Percentiles rank a stretch among this genome's conserved stretches.
Conservation (phyloP, 306 rosid genomes). For the Vachellia pachyceras region DNA sequence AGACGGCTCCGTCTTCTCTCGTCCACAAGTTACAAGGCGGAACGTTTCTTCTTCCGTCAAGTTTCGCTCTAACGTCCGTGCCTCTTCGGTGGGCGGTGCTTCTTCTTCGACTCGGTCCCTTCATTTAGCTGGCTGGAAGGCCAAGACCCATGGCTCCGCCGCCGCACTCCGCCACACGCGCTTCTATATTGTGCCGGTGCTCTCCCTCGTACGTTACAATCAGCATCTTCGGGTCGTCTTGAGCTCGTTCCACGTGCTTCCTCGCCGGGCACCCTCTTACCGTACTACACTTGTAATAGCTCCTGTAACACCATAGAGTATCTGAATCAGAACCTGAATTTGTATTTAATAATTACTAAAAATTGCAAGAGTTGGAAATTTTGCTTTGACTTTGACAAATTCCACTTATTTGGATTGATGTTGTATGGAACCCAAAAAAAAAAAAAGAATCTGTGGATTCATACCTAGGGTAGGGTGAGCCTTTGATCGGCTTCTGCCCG, state of each 20-base stretch:
- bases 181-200: slow-evolving; percentile 42
- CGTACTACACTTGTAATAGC: slow-evolving; percentile 80
- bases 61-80: neutral
- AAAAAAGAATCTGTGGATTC: no score
- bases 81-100: neutral
- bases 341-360: neutral
- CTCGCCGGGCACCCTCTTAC: slow-evolving; percentile 85
- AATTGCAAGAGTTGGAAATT: neutral
- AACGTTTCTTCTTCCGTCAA: slow-evolving; percentile 22
- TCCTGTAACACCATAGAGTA: slow-evolving; percentile 40
- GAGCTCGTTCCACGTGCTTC: slow-evolving; percentile 82
- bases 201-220: slow-evolving; percentile 48
- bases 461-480: slow-evolving; percentile 81
- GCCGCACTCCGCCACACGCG: neutral
- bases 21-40: slow-evolving; percentile 34
- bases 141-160: neutral
- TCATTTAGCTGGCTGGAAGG: neutral
- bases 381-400: slow-evolving; percentile 34
- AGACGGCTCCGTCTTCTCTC: slow-evolving; percentile 38
- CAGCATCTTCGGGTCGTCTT: slow-evolving; percentile 51
- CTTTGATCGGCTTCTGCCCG: slow-evolving; percentile 88
- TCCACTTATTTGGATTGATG: neutral
- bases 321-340: neutral
- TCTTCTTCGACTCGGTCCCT: neutral
- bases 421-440: no score